These are phyloP conservation scores for Ophiocordyceps camponoti-saundersi DNA, from an alignment of 2,329 filamentous ascomycete species.

Conservation along the genomic window DNA sequence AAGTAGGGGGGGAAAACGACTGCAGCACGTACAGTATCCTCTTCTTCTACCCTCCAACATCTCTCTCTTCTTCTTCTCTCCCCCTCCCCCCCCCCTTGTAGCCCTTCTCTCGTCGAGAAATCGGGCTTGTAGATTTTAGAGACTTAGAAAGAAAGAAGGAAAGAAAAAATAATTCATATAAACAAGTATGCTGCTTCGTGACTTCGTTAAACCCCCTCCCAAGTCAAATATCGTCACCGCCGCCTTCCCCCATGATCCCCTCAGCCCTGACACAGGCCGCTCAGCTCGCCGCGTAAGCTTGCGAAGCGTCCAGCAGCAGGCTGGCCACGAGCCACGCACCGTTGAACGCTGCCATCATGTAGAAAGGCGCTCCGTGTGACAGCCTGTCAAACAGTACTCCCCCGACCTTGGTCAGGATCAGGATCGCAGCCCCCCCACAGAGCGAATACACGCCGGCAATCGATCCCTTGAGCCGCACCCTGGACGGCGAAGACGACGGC, in stretches of 20 bases:
- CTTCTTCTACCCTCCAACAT: background rate
- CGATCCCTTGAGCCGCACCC: constrained; percentile 64
- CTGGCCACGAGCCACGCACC: constrained; percentile 45
- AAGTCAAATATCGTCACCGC: too few relatives aligned
- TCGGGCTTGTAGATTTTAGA: too few relatives aligned
- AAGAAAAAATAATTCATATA: background rate
- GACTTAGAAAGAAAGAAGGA: too few relatives aligned
- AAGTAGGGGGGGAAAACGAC: too few relatives aligned
- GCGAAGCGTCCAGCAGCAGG: constrained; percentile 30
- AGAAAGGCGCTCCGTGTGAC: constrained; percentile 69
- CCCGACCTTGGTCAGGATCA: constrained; percentile 81
- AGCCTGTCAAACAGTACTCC: constrained; percentile 69
- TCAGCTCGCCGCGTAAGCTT: constrained; percentile 14
- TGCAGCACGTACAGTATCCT: background rate
- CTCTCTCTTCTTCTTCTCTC: too few relatives aligned
- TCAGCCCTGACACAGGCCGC: too few relatives aligned
- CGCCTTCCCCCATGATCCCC: too few relatives aligned
- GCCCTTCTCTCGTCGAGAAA: too few relatives aligned
- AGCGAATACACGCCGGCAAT: constrained; percentile 91
- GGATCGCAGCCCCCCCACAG: constrained; percentile 75
- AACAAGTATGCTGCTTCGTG: constrained; percentile 1
- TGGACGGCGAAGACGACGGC: constrained; percentile 24
- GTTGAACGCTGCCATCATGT: constrained; percentile 87
- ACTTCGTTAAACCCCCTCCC: constrained; percentile 2
- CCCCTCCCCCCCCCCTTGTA: too few relatives aligned